Evolutionary conservation across 257 asterid species (phyloP).

Genomic region (Verbena officinalis): DNA sequence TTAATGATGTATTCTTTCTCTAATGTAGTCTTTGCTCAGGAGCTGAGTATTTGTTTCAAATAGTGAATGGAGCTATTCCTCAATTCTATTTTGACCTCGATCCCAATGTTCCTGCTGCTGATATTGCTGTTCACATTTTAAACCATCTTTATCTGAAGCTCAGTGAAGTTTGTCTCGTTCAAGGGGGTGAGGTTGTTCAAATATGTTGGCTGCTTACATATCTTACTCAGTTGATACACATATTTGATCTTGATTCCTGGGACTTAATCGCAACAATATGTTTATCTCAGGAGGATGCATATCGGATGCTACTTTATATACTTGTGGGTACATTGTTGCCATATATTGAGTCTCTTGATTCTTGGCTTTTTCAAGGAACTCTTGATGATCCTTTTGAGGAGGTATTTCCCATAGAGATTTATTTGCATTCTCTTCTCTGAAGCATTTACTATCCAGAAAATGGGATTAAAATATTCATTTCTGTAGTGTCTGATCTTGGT

Average conservation of each 20-base stretch:
- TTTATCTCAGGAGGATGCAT: slow-evolving; percentile 85
- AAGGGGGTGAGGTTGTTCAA: slow-evolving; percentile 87
- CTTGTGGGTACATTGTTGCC: slow-evolving; percentile 81
- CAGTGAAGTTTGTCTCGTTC: slow-evolving; percentile 87
- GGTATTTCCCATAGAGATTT: slow-evolving; percentile 47
- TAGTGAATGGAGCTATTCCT: slow-evolving; percentile 80
- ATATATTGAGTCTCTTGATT: slow-evolving; percentile 86
- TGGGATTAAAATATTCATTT: background rate
- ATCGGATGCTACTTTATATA: slow-evolving; percentile 74
- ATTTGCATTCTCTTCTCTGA: slow-evolving; percentile 11
- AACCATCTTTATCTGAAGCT: slow-evolving; percentile 81
- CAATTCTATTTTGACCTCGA: slow-evolving; percentile 52
- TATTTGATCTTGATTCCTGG: slow-evolving; percentile 20
- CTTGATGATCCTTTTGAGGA: slow-evolving; percentile 96
- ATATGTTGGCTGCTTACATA: slow-evolving; percentile 22
- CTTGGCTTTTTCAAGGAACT: slow-evolving; percentile 96
- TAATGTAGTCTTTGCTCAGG: slow-evolving; percentile 86
- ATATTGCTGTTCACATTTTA: slow-evolving; percentile 66
- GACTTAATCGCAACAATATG: slow-evolving; percentile 23
- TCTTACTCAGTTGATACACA: slow-evolving; percentile 18
- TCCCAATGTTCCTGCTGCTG: slow-evolving; percentile 58
- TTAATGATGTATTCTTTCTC: slow-evolving; percentile 40
- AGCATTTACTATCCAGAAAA: slow-evolving; percentile 13
- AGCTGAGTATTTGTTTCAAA: slow-evolving; percentile 82
- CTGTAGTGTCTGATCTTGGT: background rate